phyloP scores from a whole-genome alignment of 208 protist species.

The Phytomonas sp. region DNA sequence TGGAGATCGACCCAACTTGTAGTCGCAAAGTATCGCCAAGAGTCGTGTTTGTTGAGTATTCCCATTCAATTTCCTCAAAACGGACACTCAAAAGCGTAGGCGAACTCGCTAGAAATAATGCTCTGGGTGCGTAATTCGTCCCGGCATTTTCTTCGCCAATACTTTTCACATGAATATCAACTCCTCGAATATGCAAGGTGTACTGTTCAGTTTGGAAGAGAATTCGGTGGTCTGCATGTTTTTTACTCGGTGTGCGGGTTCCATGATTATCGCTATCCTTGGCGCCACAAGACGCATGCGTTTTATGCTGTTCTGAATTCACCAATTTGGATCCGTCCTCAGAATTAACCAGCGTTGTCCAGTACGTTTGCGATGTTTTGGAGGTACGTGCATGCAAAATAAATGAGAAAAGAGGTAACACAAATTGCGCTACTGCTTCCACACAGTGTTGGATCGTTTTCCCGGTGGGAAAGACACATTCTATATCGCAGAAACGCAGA shows the following conservation, averaged over 20 bases:
- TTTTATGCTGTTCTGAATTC: not conserved
- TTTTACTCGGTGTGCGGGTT: not conserved
- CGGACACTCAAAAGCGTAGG: not conserved
- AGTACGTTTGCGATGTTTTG: not conserved
- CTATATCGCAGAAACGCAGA: conserved; percentile 13
- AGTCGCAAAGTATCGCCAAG: not conserved
- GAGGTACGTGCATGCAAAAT: not conserved
- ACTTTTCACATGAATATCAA: not conserved
- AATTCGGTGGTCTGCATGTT: not conserved
- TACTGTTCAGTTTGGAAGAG: not conserved
- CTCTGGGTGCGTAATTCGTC: not conserved
- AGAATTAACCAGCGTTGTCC: not conserved
- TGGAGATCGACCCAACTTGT: not conserved
- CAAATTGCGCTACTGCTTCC: conserved; percentile 19
- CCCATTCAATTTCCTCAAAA: not conserved
- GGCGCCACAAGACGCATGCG: not conserved
- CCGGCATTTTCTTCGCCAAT: not conserved
- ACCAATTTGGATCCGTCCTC: not conserved
- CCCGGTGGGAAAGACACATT: conserved; percentile 25
- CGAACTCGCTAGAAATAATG: not conserved
- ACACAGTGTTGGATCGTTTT: conserved; percentile 22
- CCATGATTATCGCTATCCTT: not conserved
- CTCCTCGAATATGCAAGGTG: not conserved
- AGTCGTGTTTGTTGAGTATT: not conserved
- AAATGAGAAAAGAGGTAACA: conserved; percentile 16